Evolutionary conservation across 805 yeast genomes (phyloP), one percentile per base, ranked within the genome.

Genomic region (Yarrowia sp.): DNA sequence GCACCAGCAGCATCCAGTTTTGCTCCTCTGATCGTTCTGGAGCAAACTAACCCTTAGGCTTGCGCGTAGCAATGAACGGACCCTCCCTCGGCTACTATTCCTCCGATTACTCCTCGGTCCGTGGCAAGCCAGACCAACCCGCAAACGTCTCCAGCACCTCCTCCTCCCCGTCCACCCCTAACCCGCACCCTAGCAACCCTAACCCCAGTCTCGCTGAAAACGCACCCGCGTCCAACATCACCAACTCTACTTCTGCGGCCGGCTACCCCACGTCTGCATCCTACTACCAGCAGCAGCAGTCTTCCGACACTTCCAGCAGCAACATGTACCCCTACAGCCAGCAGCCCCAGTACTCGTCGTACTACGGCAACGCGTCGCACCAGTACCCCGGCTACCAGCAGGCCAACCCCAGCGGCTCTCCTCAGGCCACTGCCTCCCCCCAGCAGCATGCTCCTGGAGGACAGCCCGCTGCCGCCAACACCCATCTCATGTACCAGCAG

Each of bases 371-470:
- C 61, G 61, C 61, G 47, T 39, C 61, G 36, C 50, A 58, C 43
- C 64, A 58, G 51, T 58, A 58, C 51, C 64, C 50, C 18, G 64
- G 64, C 35, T 58, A 58, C 51, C 42, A 33, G 41, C 64, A 58
- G 50, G 51, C 51, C 42, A 33, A 43, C 42, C 64, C 64, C 41
- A 18, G 18, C 31, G 64, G 64, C 17, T 33, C 64, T 7, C 64
- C 64, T 33, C 51, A 44, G 51, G 61, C 38, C 38, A 55, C 61
- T 4, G 61, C 61, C 8, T 55, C 61, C 7, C 60, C 61, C 47
- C 61, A 55, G 61, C 61, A 55, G 38, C 61, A 55, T 17, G 64
- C 64, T 43, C 64, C 64, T n/a, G 63, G 63, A 10, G 63, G 63
- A 14, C 51, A 43, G 51, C 64, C 51, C 33, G 35, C 17, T 3